Percentiles rank a stretch among this genome's conserved stretches.
Conservation (phyloP, 2,329 filamentous ascomycete species). For the Amauroascus verrucosus region DNA sequence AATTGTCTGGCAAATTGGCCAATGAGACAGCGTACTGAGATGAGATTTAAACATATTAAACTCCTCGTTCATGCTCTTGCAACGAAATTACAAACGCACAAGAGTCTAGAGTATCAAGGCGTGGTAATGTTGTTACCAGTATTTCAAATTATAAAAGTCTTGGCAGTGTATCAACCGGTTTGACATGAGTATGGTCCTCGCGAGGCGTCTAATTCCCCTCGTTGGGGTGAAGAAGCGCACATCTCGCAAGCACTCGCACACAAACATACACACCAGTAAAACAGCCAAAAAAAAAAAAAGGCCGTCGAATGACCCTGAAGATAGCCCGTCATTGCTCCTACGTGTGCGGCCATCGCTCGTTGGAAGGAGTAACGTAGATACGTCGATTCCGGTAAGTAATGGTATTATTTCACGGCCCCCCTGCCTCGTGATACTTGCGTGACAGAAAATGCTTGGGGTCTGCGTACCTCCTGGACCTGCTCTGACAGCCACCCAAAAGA, state of each 20-base stretch:
- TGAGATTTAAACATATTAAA: background rate
- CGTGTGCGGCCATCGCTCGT: background rate
- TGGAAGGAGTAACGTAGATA: background rate
- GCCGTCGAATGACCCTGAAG: background rate
- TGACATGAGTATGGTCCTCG: conserved; percentile 2
- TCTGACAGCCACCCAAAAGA: conserved; percentile 10
- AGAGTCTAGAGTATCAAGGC: background rate
- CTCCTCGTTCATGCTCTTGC: background rate
- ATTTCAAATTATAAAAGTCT: background rate
- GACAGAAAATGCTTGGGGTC: conserved; percentile 11
- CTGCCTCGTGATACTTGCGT: conserved; percentile 14
- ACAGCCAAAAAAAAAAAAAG: too few relatives aligned
- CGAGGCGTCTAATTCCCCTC: background rate
- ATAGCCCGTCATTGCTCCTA: background rate
- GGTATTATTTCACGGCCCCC: conserved; percentile 8
- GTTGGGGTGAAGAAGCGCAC: too few relatives aligned
- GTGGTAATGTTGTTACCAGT: background rate
- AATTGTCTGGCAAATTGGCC: background rate
- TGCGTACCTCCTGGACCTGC: conserved; percentile 14
- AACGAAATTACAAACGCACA: background rate
- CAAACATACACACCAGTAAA: too few relatives aligned
- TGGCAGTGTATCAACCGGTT: conserved; percentile 9
- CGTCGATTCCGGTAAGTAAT: background rate
- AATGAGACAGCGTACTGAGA: conserved; percentile 1
- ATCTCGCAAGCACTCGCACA: too few relatives aligned